Evolutionary conservation across 495 filamentous ascomycete species (phyloP), one percentile per base, ranked within the genome.

Genomic region (Aspergillus baeticus): DNA sequence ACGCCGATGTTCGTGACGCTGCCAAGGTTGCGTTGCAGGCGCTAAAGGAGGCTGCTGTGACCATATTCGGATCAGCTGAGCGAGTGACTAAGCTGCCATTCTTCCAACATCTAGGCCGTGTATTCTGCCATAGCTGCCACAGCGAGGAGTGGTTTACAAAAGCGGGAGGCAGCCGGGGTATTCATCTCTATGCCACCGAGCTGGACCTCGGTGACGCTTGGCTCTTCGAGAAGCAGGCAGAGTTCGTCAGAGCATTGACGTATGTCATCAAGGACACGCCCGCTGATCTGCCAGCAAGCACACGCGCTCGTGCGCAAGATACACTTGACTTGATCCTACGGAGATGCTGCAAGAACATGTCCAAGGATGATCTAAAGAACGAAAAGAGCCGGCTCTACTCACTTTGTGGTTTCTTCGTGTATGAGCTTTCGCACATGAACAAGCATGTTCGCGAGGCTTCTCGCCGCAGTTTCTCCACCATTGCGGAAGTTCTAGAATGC

Each of bases 211-310:
- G 92, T 7, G 89, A 96, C 59, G 63, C 76, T 17, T 99, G 93
- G 92, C 75, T 98, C 20, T 79, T 84, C 43, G 81, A 85, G 6
- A 86, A 87, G 59, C 91, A 96, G 59, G 77, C 87, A 46, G 91
- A 97, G 31, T 91, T 96, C 60, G 84, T 90, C 36, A 83, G 88
- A 29, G 90, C 91, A 11, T 76, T 99, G 46, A 84, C 96, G 74
- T 96, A 95, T 76, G 92, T 96, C 61, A 89, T 98, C 71, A 98
- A 99, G 68, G 95, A 99, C 69, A 94, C 96, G 77, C 93, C 95
- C 2, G 75, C 87, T 34, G 95, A 98, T 67, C 79, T 98, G 0
- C 91, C 95, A 10, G 90, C 93, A 21, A 88, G 85, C 61, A 97
- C 92, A 2, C 81, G 95, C 5, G 73, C 84, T 20, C 86, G 85